Evolutionary conservation across 805 yeast genomes (phyloP), one percentile per base, ranked within the genome.

Genomic region (Starmerella lactis-condensi): DNA sequence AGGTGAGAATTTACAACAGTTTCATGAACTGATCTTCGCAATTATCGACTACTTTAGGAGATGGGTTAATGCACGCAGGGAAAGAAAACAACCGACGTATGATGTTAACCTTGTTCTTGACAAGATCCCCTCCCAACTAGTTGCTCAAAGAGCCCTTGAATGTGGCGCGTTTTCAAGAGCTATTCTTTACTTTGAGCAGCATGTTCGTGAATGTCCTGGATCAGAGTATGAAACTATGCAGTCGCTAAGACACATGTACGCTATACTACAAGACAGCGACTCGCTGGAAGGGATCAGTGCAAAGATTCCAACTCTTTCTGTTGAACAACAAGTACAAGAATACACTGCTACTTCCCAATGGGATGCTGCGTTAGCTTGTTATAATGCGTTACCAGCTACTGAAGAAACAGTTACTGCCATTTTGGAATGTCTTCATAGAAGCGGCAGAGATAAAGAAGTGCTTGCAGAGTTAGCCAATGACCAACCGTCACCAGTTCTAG

Each of bases 161-260:
- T 77, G 91, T 37, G 77, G 71, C 28, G 72, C 91, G 0, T 81
- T 70, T 47, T 95, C 91, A 40, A 60, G 96, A 28, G 82, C 96
- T 0, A 70, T 85, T 6, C 57, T 83, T 31, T 81, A 79, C 48
- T 59, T 78, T 45, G 99, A 89, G 43, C 78, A 78, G 44, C 69
- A 76, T 37, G 67, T 65, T 37, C 56, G 82, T 22, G 47, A 50
- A 30, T 54, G 42, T 13, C 42, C 45, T 24, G 44, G 48, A 1
- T 38, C 42, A 31, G 38, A 50, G 45, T 41, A 35, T 10, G 32
- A 33, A 4, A 35, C 51, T 3, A 42, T 47, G 19, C 35, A 45
- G 8, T 44, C 43, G 18, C 39, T 89, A n/a, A 81, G 79, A 43
- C 63, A 65, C 17, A 76, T 83, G 58, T 89, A 89, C 50, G 74